Percentiles rank a stretch among this genome's conserved stretches.
These are phyloP conservation scores for Macrolepiota dolichaula DNA, from an alignment of 768 basidiomycete genomes.

Conservation along the genomic window DNA sequence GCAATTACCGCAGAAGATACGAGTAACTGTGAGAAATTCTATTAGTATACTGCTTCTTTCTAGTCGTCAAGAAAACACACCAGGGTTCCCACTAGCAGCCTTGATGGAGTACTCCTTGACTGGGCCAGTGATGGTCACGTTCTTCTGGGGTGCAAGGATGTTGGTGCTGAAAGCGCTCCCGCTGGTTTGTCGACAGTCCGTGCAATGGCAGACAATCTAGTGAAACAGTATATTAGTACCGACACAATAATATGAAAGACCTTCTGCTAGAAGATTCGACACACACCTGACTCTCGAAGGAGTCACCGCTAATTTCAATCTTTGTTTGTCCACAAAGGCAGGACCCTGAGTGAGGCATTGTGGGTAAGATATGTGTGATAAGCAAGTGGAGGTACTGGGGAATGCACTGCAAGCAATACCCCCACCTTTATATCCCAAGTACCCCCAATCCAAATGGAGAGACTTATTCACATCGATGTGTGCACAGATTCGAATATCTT, in stretches of 20 bases:
- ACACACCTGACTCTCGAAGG: slow-evolving; percentile 25
- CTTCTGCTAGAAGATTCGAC: background rate
- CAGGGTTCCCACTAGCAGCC: slow-evolving; percentile 30
- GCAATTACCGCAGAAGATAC: slow-evolving; percentile 36
- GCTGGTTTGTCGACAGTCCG: slow-evolving; percentile 32
- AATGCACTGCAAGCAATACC: background rate
- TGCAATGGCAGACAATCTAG: slow-evolving; percentile 35
- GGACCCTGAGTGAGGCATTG: slow-evolving; percentile 20
- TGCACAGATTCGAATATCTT: background rate
- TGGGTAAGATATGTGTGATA: background rate
- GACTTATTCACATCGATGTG: background rate
- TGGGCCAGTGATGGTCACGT: slow-evolving; percentile 29
- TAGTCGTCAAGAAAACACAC: slow-evolving; percentile 15
- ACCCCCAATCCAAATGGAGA: background rate
- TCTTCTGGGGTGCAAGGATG: slow-evolving; percentile 29
- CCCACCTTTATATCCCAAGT: background rate
- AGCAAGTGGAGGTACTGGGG: background rate
- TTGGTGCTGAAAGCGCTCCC: slow-evolving; percentile 39
- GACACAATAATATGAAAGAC: background rate
- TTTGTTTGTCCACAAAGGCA: slow-evolving; percentile 34
- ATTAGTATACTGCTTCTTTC: background rate
- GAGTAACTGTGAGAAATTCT: slow-evolving; percentile 22
- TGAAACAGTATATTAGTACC: background rate
- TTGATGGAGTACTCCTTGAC: slow-evolving; percentile 27
- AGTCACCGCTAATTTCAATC: slow-evolving; percentile 20